Base-by-base conservation (phyloP, 495 filamentous ascomycete genomes). In the Hypoxylon perforatum region DNA sequence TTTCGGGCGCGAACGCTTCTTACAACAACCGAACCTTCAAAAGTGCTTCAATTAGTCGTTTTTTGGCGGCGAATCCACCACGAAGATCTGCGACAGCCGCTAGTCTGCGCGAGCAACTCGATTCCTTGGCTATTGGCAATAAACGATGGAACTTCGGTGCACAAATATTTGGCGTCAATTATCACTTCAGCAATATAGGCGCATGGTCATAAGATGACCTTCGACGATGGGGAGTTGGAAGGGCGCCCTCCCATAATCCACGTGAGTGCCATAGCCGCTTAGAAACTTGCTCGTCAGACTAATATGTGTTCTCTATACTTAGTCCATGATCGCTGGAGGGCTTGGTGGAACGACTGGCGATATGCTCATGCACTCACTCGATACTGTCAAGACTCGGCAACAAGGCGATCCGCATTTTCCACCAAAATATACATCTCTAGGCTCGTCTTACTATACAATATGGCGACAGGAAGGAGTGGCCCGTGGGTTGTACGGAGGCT, bases 381-480 rank as follows among this genome's bases (percentile, higher is more conserved):
- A 99, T 80, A 99, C 95, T 7, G 95, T 99, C 55, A 99, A 99
- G 79, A 99, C 95, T n/a, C 86, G 95, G 52, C 95, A 98, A 77
- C 95, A 99, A 80, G 95, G 95, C 69, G 96, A 97, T 72, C 93
- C 93, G 28, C 88, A 92, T 69, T 84, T 95, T 48, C 95, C 94
- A 15, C 91, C 94, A 1, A 94, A 91, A 77, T 98, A 98, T 77
- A 88, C 91, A 1, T 93, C 92, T 18, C 88, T 97, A 78, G 89
- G 90, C 19, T 88, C 90, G 19, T 93, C 94, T 4, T 99, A 98
- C 80, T 82, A 88, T 69, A 97, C 90, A 1, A 99, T 99, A 63
- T 91, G 91, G 72, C 87, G 94, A 35, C 92, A 98, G 75, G 95
- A 99, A 78, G 95, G 95, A 9, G 78, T 98, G 33, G 77, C 87